Percentiles rank a stretch among this genome's conserved stretches.
phyloP scores from a whole-genome alignment of 805 yeast species.

The Jamesozyma gamospora region DNA sequence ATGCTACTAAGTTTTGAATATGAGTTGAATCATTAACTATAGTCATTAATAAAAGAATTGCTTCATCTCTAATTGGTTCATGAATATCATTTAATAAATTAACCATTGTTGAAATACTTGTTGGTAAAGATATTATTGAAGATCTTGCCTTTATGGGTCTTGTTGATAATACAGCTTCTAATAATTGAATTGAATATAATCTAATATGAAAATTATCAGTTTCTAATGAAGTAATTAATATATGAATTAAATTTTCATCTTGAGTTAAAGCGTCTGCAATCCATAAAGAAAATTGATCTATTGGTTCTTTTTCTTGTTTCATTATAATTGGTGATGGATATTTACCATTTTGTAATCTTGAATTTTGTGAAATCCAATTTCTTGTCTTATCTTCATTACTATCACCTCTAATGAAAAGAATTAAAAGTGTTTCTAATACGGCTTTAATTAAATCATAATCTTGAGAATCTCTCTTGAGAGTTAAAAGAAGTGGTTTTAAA shows the following conservation, averaged over 20 bases:
- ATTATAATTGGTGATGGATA: constrained; percentile 64
- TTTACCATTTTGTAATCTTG: constrained; percentile 64
- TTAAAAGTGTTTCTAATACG: constrained; percentile 72
- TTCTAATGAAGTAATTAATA: constrained; percentile 40
- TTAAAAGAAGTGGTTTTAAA: constrained; percentile 56
- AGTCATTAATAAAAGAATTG: constrained; percentile 73
- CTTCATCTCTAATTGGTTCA: constrained; percentile 85
- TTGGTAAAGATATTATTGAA: constrained; percentile 58
- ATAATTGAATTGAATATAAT: constrained; percentile 70
- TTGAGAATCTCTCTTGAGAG: constrained; percentile 54
- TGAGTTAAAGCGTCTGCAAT: constrained; percentile 88
- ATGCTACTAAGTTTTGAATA: constrained; percentile 87
- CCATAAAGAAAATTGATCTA: constrained; percentile 88
- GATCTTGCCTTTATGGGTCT: constrained; percentile 69
- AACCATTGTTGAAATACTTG: constrained; percentile 72
- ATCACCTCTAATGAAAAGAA: constrained; percentile 65
- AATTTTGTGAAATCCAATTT: constrained; percentile 65
- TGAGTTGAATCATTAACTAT: constrained; percentile 73
- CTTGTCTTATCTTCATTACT: constrained; percentile 53
- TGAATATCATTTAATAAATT: constrained; percentile 48
- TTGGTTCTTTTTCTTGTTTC: constrained; percentile 38
- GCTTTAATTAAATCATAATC: constrained; percentile 70
- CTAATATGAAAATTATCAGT: constrained; percentile 65
- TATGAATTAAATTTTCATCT: constrained; percentile 32
- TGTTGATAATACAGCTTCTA: constrained; percentile 73